Conservation (phyloP, 31 red algal genomes). For the Bonnemaisonia californica region DNA sequence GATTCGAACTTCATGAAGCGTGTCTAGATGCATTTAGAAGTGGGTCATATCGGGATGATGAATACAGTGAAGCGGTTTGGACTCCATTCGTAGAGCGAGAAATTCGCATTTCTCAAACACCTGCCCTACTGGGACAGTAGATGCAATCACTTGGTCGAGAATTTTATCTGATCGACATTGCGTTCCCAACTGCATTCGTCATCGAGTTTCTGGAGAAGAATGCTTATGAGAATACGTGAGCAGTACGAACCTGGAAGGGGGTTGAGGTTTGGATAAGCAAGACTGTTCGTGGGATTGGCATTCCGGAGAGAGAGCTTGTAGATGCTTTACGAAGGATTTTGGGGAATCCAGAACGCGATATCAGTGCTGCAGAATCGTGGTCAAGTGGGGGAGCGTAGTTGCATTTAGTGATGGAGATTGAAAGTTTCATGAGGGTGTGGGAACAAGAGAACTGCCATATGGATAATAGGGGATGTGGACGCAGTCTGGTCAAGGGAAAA, state of each 20-base stretch:
- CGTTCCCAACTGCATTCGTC: slow-evolving; percentile 60
- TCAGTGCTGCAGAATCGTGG: slow-evolving; percentile 4
- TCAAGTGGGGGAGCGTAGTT: slow-evolving; percentile 44
- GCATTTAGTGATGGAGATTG: slow-evolving; percentile 36
- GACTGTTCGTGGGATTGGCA: slow-evolving; percentile 32
- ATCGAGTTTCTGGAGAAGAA: slow-evolving; percentile 64
- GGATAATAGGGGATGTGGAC: no score
- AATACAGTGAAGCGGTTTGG: slow-evolving; percentile 64
- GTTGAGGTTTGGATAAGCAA: slow-evolving; percentile 44
- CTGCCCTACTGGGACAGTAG: slow-evolving; percentile 28
- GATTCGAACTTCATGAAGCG: slow-evolving; percentile 73
- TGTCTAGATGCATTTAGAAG: slow-evolving; percentile 75
- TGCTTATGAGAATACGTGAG: slow-evolving; percentile 22
- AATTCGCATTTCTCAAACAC: slow-evolving; percentile 6
- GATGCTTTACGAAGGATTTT: slow-evolving; percentile 57
- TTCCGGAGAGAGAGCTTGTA: slow-evolving; percentile 53
- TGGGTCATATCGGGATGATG: slow-evolving; percentile 79
- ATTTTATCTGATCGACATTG: slow-evolving; percentile 68
- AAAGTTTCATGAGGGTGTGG: slow-evolving; percentile 25
- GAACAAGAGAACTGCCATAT: no score
- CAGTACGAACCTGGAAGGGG: slow-evolving; percentile 12
- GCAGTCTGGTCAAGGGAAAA: no score
- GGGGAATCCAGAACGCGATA: slow-evolving; percentile 34
- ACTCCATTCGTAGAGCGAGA: slow-evolving; percentile 63
- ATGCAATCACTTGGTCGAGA: slow-evolving; percentile 48